Evolutionary conservation across 805 yeast genomes (phyloP).

Genomic region (Myxozyma lipomycoides): DNA sequence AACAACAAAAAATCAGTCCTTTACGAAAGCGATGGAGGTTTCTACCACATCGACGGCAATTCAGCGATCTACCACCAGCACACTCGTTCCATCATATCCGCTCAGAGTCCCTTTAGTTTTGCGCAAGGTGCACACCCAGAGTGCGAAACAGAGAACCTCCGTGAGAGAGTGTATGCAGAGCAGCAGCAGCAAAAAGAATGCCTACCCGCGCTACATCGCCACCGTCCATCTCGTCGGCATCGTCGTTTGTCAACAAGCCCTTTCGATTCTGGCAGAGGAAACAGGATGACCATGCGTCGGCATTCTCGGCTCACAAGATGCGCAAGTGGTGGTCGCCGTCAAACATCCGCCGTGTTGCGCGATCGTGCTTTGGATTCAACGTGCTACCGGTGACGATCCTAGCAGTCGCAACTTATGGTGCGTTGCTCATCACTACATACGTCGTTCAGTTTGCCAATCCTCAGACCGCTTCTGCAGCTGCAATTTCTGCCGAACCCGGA

Average conservation of each 20-base stretch:
- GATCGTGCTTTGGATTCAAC: conserved; percentile 21
- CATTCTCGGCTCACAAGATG: conserved; percentile 8
- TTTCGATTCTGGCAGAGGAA: conserved; percentile 28
- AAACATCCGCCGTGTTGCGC: conserved; percentile 13
- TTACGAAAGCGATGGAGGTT: no score
- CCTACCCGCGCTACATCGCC: conserved; percentile 27
- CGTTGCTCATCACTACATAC: conserved; percentile 27
- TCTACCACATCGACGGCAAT: background rate
- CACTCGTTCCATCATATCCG: background rate
- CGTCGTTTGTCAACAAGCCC: conserved; percentile 28
- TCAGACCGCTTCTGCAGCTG: conserved; percentile 25
- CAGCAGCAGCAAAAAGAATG: conserved; percentile 5
- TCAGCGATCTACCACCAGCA: background rate
- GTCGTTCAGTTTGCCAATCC: conserved; percentile 27
- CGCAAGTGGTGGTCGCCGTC: conserved; percentile 26
- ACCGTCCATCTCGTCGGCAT: conserved; percentile 29
- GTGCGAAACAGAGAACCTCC: background rate
- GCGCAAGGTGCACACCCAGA: background rate
- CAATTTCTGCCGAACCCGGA: conserved; percentile 24
- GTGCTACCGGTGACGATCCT: conserved; percentile 27
- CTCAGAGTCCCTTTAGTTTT: background rate
- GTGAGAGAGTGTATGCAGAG: background rate
- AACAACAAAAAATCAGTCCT: no score
- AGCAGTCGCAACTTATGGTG: conserved; percentile 24
- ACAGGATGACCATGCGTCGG: conserved; percentile 23